Percentiles rank a stretch among this genome's conserved stretches.
phyloP scores from a whole-genome alignment of 306 rosid species.

The Macrotyloma uniflorum region DNA sequence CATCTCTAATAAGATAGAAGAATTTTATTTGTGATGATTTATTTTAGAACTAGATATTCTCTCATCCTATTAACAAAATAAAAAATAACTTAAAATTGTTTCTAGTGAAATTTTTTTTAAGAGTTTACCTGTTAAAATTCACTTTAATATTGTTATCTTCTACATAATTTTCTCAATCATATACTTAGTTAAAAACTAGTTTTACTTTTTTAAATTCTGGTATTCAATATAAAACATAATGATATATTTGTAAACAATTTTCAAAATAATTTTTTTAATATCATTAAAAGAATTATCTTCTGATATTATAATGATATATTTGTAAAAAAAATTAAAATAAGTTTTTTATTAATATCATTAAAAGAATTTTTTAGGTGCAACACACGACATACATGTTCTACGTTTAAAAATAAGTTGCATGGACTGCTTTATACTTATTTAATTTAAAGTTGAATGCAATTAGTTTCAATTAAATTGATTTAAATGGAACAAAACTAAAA shows the following conservation, averaged over 20 bases:
- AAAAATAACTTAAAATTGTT: too few relatives aligned
- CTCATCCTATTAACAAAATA: too few relatives aligned
- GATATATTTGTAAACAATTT: background rate
- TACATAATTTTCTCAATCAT: background rate
- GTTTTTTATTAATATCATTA: background rate
- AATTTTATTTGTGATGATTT: too few relatives aligned
- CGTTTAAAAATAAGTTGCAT: background rate
- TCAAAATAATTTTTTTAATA: background rate
- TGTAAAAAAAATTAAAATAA: background rate
- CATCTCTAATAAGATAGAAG: too few relatives aligned
- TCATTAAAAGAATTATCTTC: too few relatives aligned
- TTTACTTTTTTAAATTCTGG: background rate
- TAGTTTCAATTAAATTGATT: background rate
- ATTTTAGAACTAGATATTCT: too few relatives aligned
- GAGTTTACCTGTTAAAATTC: too few relatives aligned
- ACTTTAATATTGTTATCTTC: background rate
- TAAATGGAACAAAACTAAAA: background rate
- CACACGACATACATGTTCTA: background rate
- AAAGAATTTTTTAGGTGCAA: background rate
- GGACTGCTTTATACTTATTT: background rate
- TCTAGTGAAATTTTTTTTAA: too few relatives aligned
- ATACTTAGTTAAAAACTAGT: background rate
- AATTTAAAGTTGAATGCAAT: background rate
- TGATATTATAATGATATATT: too few relatives aligned
- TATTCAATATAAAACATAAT: background rate